Evolutionary conservation across 495 filamentous ascomycete genomes (phyloP).

Genomic region (Annulohypoxylon stygium): DNA sequence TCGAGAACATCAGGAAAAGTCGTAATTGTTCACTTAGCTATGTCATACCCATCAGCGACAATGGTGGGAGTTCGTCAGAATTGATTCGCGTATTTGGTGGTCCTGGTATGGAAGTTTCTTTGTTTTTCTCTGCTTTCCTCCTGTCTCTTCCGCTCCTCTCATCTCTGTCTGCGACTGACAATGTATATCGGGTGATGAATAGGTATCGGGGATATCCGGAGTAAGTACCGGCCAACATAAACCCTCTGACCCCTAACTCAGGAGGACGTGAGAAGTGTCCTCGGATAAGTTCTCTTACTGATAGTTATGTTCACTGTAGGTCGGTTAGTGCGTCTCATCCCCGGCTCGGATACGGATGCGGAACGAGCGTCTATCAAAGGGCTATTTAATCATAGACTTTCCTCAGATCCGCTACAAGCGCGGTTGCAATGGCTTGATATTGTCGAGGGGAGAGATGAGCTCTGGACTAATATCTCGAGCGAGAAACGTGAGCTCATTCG

Average conservation of each 20-base stretch:
- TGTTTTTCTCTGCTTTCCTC: neutral
- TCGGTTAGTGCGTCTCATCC: slow-evolving; percentile 91
- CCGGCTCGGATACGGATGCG: slow-evolving; percentile 68
- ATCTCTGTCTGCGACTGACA: slow-evolving; percentile 11
- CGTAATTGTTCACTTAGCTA: slow-evolving; percentile 80
- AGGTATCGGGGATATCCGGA: slow-evolving; percentile 92
- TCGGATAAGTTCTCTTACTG: neutral
- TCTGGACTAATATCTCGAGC: slow-evolving; percentile 82
- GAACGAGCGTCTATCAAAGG: slow-evolving; percentile 79
- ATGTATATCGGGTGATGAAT: neutral
- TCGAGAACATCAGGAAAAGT: slow-evolving; percentile 77
- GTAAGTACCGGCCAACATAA: slow-evolving; percentile 63
- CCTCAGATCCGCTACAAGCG: slow-evolving; percentile 66
- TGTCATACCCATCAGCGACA: slow-evolving; percentile 94
- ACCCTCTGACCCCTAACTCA: neutral
- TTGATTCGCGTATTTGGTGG: slow-evolving; percentile 93
- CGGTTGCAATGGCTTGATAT: slow-evolving; percentile 87
- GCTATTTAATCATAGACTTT: slow-evolving; percentile 88
- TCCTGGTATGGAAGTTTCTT: slow-evolving; percentile 62
- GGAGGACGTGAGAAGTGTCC: too few species aligned
- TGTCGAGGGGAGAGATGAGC: slow-evolving; percentile 79
- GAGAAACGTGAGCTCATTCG: slow-evolving; percentile 93
- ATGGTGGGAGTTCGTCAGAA: slow-evolving; percentile 92
- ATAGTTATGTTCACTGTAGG: slow-evolving; percentile 60
- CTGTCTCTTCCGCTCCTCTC: too few species aligned